Evolutionary conservation across 352 stramenopile genomes (phyloP).

Genomic region (Pythium monospermum): DNA sequence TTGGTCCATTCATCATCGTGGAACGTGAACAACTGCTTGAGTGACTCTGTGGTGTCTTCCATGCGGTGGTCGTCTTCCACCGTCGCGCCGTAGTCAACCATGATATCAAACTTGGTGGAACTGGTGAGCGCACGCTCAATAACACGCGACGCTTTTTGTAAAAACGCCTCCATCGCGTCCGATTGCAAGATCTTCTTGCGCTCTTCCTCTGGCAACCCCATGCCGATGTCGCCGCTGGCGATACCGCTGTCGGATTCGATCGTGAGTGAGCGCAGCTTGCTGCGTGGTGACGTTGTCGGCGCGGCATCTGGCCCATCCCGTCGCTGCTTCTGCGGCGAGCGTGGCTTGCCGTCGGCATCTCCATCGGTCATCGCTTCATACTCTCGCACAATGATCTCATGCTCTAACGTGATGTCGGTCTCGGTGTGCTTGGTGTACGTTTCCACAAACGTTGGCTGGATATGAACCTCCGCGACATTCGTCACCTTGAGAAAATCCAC

Average conservation of each 20-base stretch:
- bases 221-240: conserved; percentile 13
- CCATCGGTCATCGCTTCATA: conserved; percentile 18
- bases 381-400: conserved; percentile 64
- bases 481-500: conserved; percentile 27
- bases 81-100: conserved; percentile 77
- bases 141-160: conserved; percentile 67
- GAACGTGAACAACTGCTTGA: conserved; percentile 74
- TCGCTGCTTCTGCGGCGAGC: conserved; percentile 29
- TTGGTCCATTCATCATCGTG: conserved; percentile 79
- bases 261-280: conserved; percentile 29
- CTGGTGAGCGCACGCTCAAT: conserved; percentile 80
- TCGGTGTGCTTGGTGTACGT: conserved; percentile 84
- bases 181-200: conserved; percentile 67
- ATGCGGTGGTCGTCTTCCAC: conserved; percentile 52
- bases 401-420: conserved; percentile 78
- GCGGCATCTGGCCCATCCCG: conserved; percentile 22
- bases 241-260: conserved; percentile 30
- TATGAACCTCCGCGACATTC: conserved; percentile 75
- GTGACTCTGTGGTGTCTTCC: conserved; percentile 53
- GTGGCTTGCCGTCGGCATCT: conserved; percentile 17
- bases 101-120: conserved; percentile 76
- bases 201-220: conserved; percentile 46
- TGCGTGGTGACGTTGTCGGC: conserved; percentile 35
- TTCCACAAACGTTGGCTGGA: conserved; percentile 74
- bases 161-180: conserved; percentile 70